Conservation (phyloP, 805 yeast genomes). For the Monosporozyma siamensis region DNA sequence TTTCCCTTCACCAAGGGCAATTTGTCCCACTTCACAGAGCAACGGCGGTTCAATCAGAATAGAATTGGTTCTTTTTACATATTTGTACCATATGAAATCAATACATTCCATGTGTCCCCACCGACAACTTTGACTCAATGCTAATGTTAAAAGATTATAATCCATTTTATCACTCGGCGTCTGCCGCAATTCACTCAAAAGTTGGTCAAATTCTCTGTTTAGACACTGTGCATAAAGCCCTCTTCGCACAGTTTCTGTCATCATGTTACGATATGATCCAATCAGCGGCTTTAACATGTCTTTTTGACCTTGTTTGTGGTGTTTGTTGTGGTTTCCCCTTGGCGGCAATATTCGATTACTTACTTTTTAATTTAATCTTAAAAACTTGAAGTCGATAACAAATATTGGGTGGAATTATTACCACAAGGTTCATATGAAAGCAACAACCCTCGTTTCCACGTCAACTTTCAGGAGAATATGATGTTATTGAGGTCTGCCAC, state of each 20-base stretch:
- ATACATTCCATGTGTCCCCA: slow-evolving; percentile 23
- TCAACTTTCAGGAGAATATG: too few species aligned
- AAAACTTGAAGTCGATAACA: too few species aligned
- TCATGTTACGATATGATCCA: slow-evolving; percentile 1
- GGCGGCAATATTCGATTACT: too few species aligned
- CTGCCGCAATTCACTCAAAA: slow-evolving; percentile 9
- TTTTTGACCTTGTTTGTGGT: too few species aligned
- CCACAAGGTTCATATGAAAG: too few species aligned
- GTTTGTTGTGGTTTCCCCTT: too few species aligned
- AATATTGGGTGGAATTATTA: too few species aligned
- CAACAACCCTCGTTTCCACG: too few species aligned
- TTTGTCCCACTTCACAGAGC: slow-evolving; percentile 20
- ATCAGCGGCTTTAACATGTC: too few species aligned
- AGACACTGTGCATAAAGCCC: slow-evolving; percentile 17
- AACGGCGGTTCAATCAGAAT: slow-evolving; percentile 16
- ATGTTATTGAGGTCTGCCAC: slow-evolving; percentile 19
- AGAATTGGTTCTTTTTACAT: slow-evolving; percentile 14
- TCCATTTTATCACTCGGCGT: slow-evolving; percentile 18
- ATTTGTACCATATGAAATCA: slow-evolving; percentile 23
- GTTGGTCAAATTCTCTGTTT: slow-evolving; percentile 19
- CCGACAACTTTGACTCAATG: slow-evolving; percentile 17
- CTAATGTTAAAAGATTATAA: slow-evolving; percentile 17
- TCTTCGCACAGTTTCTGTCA: slow-evolving; percentile 11
- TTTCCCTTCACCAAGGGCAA: slow-evolving; percentile 19
- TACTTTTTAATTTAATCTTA: too few species aligned